Base-by-base conservation (phyloP, 257 asterid genomes). In the Plantago ovata region DNA sequence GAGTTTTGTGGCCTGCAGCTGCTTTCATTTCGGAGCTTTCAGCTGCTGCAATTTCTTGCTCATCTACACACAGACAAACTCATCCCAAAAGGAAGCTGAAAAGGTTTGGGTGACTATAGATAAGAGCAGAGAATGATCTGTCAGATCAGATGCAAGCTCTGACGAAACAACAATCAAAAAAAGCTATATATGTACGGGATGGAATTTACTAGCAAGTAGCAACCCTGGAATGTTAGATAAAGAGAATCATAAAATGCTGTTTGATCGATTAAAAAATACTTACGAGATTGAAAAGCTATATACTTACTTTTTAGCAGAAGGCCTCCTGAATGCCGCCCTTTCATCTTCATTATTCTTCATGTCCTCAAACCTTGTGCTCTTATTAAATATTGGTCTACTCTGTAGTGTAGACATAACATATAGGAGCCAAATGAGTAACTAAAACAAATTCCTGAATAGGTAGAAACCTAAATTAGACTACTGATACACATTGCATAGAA, bases 291-390 rank as follows among this genome's bases (percentile, higher is more conserved):
- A 20, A 16, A 12, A 43, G 39, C 38, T 53, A 51, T 43, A 15
- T 83, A 90, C n/a, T n/a, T n/a, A n/a, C 96, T 74, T 87, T 69
- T 72, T 79, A 23, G 44, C 70, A 41, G 94, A 58, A 13, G 92
- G 81, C 77, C 95, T 84, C 75, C 94, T 80, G 66, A 48, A 77
- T 58, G 69, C 69, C 58, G 69, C 69, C 68, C 92, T 79, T 78
- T 87, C 96, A 39, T 85, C 86, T 54, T 91, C 96, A 38, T 40
- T 72, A 79, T 73, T 82, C 60, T 88, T 83, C 98, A 91, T 91
- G 75, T 91, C 98, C 72, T 91, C 98, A 74, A 91, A 91, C 77
- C 94, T 79, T 11, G 98, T 91, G 73, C 98, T 92, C 79, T 92
- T 92, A 19, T 84, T 92, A 69, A 92, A 91, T 36, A 91, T 87